phyloP scores from a whole-genome alignment of 2,329 filamentous ascomycete species.

The Fusarium poae region DNA sequence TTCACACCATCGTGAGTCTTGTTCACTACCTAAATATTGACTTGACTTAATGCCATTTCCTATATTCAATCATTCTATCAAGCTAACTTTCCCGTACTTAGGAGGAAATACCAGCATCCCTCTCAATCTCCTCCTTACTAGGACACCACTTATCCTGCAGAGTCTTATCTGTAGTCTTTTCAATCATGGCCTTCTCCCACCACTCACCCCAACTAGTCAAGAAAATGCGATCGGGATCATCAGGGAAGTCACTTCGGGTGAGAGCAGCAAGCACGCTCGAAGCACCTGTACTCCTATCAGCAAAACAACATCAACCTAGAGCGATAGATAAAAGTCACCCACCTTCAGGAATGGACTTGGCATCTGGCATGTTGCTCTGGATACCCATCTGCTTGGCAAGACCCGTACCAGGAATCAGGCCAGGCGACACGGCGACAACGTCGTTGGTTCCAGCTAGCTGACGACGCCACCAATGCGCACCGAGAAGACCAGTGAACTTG shows the following conservation, averaged over 20 bases:
- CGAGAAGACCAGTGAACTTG: slow-evolving; percentile 66
- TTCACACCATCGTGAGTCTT: neutral
- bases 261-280: slow-evolving; percentile 61
- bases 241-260: slow-evolving; percentile 60
- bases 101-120: slow-evolving; percentile 52
- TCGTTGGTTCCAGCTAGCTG: slow-evolving; percentile 59
- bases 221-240: slow-evolving; percentile 66
- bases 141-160: slow-evolving; percentile 67
- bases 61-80: neutral
- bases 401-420: slow-evolving; percentile 63
- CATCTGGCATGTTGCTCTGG: slow-evolving; percentile 58
- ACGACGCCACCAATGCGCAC: slow-evolving; percentile 69
- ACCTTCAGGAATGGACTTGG: slow-evolving; percentile 63
- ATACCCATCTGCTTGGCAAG: slow-evolving; percentile 53
- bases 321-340: slow-evolving; percentile 24
- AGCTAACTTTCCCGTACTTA: neutral
- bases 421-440: slow-evolving; percentile 67
- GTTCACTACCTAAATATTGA: neutral
- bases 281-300: slow-evolving; percentile 55
- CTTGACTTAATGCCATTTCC: neutral
- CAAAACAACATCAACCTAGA: neutral
- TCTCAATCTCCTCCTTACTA: slow-evolving; percentile 62
- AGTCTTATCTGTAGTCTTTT: slow-evolving; percentile 57
- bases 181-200: slow-evolving; percentile 62
- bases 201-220: slow-evolving; percentile 69